phyloP scores from a whole-genome alignment of 2,329 filamentous ascomycete genomes.

The Fusarium paranaense region DNA sequence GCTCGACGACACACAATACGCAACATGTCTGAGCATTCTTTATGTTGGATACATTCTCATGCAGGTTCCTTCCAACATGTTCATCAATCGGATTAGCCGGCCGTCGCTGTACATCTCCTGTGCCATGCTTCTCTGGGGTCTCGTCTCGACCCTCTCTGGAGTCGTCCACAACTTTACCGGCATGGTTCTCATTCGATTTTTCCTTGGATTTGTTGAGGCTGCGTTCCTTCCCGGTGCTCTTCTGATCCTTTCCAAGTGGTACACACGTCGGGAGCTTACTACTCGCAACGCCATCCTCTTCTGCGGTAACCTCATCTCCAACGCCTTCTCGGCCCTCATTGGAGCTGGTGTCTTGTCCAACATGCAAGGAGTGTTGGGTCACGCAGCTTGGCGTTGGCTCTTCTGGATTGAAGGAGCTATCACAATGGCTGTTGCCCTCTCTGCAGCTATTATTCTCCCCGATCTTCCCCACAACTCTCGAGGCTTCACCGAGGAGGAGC shows the following conservation, averaged over 20 bases:
- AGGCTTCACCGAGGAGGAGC: conserved; percentile 71
- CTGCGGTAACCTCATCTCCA: conserved; percentile 69
- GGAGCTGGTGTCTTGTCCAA: conserved; percentile 69
- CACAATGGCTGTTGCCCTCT: conserved; percentile 62
- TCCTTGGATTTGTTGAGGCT: conserved; percentile 72
- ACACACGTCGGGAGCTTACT: conserved; percentile 69
- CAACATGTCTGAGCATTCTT: conserved; percentile 72
- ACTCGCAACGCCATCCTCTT: conserved; percentile 68
- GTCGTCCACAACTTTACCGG: conserved; percentile 63
- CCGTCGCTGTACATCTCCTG: conserved; percentile 63
- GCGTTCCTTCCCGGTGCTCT: conserved; percentile 74
- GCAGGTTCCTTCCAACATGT: conserved; percentile 70
- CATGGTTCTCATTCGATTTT: conserved; percentile 68
- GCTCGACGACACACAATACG: conserved; percentile 69
- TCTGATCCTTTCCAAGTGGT: conserved; percentile 74
- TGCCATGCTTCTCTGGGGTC: conserved; percentile 70
- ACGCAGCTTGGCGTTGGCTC: conserved; percentile 71
- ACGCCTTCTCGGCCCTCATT: conserved; percentile 69
- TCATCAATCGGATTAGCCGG: conserved; percentile 65
- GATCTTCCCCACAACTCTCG: conserved; percentile 67
- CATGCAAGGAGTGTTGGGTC: conserved; percentile 66
- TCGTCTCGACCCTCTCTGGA: conserved; percentile 69
- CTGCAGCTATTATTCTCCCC: conserved; percentile 61
- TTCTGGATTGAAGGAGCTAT: conserved; percentile 69
- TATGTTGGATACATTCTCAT: conserved; percentile 76